Base-by-base conservation (phyloP, 2,329 filamentous ascomycete species). In the Fusarium brevicatenulatum region DNA sequence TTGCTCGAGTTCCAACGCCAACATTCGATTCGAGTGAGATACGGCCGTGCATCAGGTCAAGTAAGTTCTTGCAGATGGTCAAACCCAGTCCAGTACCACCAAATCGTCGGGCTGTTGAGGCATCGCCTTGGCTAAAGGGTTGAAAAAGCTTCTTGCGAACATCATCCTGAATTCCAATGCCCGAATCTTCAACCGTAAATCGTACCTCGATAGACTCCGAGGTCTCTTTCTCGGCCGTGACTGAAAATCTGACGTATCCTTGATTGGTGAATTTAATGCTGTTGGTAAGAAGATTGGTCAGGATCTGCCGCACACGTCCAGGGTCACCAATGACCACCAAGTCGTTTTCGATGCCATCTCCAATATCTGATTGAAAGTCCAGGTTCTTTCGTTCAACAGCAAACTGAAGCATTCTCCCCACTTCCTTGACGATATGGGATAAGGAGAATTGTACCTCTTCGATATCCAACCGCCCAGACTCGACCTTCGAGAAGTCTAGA, bases 301-400 rank as follows among this genome's bases (percentile, higher is more conserved):
- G 88, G 68, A 97, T 95, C 77, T 97, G 95, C 53, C 95, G 90
- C 37, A 97, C 86, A 40, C 94, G 89, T 16, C 94, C 93, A 13
- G 94, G 94, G 77, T 97, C 95, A 19, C 95, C 95, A 77, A 97
- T 91, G 7, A 97, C 93, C 52, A 95, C 91, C 63, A 96, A 84
- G 74, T 94, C 90, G 37, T 86, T 86, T 55, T 89, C 87, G 12
- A 93, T 88, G 47, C 91, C 88, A 2, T 86, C 83, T 11, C 90
- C 87, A 58, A 94, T 89, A 50, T 92, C 88, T 34, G 88, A 90
- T 43, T 88, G 86, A 77, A 95, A 95, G 13, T 89, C 90, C 8
- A 97, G 85, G 46, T 93, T 92, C 78, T 97, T 94, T 37, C 93
- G 89, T 76, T 93, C 89, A 2, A 95, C 94, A 3, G 93, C 94